Conservation (phyloP, 768 basidiomycete species). For the Rhizopogon salebrosus region DNA sequence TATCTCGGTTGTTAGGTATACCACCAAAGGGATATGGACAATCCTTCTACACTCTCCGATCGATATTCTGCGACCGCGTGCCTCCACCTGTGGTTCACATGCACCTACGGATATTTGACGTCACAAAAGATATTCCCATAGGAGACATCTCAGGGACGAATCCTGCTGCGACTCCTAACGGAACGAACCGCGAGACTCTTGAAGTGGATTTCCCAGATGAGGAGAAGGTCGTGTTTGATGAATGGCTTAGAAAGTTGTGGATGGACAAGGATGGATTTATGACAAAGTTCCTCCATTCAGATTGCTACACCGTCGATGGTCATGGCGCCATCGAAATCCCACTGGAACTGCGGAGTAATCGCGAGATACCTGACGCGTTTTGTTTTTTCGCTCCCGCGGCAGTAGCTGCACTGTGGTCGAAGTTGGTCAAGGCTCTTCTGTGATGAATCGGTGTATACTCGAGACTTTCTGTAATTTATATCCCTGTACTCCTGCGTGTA, state of each 20-base stretch:
- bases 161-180: slow-evolving; percentile 24
- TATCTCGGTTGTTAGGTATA: slow-evolving; percentile 43
- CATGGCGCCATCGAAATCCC: slow-evolving; percentile 47
- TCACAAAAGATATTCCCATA: slow-evolving; percentile 62
- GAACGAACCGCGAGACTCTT: slow-evolving; percentile 22
- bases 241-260: slow-evolving; percentile 84
- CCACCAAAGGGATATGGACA: slow-evolving; percentile 81
- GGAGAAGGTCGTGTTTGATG: slow-evolving; percentile 68
- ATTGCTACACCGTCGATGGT: slow-evolving; percentile 34
- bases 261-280: slow-evolving; percentile 78
- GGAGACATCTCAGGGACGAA: slow-evolving; percentile 45
- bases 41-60: slow-evolving; percentile 82
- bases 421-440: slow-evolving; percentile 20
- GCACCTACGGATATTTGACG: slow-evolving; percentile 78
- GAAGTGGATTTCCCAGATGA: slow-evolving; percentile 49
- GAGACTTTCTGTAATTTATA: slow-evolving; percentile 4
- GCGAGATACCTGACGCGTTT: slow-evolving; percentile 64
- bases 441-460: slow-evolving; percentile 10
- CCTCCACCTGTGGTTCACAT: slow-evolving; percentile 85
- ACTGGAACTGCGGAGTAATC: slow-evolving; percentile 44
- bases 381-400: slow-evolving; percentile 63
- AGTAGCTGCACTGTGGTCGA: slow-evolving; percentile 44
- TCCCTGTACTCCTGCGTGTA: background rate
- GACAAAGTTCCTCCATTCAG: slow-evolving; percentile 54
- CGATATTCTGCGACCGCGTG: slow-evolving; percentile 76